Conservation (phyloP, 257 asterid species). For the Vinca minor region DNA sequence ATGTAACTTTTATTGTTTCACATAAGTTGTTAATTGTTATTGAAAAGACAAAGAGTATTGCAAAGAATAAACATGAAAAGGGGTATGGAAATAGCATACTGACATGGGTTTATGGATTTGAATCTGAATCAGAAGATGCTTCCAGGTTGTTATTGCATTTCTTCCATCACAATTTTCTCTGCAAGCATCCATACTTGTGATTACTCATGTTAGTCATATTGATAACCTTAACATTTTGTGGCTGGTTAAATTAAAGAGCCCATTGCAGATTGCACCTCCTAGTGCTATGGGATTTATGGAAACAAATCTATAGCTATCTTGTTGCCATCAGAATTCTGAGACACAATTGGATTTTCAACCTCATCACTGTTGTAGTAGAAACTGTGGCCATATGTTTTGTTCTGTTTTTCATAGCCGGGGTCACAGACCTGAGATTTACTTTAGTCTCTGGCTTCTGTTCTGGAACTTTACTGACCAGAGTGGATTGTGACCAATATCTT, state of each 20-base stretch:
- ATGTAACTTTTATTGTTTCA: background rate
- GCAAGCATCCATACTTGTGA: background rate
- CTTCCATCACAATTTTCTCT: background rate
- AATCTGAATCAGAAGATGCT: background rate
- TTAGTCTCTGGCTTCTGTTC: background rate
- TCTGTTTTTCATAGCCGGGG: background rate
- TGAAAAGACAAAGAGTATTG: no score
- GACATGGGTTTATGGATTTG: background rate
- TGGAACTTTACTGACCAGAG: background rate
- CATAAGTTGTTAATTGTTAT: no score
- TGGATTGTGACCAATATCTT: background rate
- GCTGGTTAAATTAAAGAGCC: background rate
- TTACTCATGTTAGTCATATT: background rate
- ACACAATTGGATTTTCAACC: no score
- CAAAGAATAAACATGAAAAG: background rate
- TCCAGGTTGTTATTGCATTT: background rate
- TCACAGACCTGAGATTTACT: background rate
- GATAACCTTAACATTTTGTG: background rate
- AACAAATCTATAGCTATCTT: background rate
- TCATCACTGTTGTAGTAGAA: background rate
- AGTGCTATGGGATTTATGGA: background rate
- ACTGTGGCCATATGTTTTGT: background rate
- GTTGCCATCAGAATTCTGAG: background rate
- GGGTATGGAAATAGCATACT: background rate
- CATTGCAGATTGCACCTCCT: background rate